Base-by-base conservation (phyloP, 176 grass and related monocot species). In the Musa beccarii region DNA sequence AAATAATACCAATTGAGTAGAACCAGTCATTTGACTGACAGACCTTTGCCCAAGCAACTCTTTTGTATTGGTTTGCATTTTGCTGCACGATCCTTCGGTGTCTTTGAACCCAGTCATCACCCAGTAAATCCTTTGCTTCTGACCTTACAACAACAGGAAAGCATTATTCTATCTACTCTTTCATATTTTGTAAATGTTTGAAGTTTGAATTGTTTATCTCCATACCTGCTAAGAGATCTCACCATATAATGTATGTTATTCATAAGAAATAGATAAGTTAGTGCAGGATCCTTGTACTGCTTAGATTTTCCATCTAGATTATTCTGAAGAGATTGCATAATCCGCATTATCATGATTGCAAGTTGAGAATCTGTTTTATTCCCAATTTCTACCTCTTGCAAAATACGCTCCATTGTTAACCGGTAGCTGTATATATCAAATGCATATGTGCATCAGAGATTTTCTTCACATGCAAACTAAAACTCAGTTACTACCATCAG, bases 241-340 rank as follows among this genome's bases (percentile, higher is more conserved):
- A 99, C 86, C 77, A 94, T 92, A 79, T 91, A 86, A 54, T 92
- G 91, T 54, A 99, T 76, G 74, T 92, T 99, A 73, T 99, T 99
- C 89, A 91, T 91, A 80, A 99, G 84, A 86, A 99, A 99, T 72
- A 99, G 73, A 59, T 79, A 86, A 64, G 76, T 79, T 84, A 94
- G 84, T 69, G 88, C 82, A 82, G 86, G 80, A 78, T 99, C 91
- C 79, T 87, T 92, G 43, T 99, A 99, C 75, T 83, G 86, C 26
- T 92, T 94, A 56, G 83, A 94, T 87, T 94, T 99, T 28, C 59
- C 69, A 73, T 94, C 79, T 81, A 99, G 75, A 61, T 91, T 99
- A 84, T 80, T 92, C 82, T 89, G 83, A 83, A 99, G 86, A 52
- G 88, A 81, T 84, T 99, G 91, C 84, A 94, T 88, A 71, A 99